Evolutionary conservation across 805 yeast species (phyloP).

Genomic region (Zygotorulaspora chibaensis): DNA sequence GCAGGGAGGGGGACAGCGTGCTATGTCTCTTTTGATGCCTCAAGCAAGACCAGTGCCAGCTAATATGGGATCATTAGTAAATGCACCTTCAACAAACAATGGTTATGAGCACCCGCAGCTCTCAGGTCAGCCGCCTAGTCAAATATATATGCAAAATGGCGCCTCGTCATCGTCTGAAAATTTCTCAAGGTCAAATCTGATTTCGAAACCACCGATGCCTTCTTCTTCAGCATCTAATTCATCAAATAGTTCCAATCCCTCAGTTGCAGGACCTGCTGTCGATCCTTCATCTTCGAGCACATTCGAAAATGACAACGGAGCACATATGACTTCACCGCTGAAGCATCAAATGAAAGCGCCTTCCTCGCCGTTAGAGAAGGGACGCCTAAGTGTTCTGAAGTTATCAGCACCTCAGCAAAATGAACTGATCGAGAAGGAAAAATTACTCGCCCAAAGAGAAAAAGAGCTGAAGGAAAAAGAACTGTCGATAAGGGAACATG

Average conservation of each 20-base stretch:
- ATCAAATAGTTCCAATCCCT: background rate
- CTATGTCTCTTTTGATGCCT: slow-evolving; percentile 30
- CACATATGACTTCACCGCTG: slow-evolving; percentile 11
- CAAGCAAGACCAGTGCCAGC: slow-evolving; percentile 16
- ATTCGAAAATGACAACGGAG: slow-evolving; percentile 1
- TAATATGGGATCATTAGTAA: slow-evolving; percentile 6
- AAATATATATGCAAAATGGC: background rate
- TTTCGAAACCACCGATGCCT: background rate
- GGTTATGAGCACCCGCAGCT: background rate
- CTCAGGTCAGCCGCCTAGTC: background rate
- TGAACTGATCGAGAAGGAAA: slow-evolving; percentile 17
- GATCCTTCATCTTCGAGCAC: background rate
- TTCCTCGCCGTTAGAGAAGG: slow-evolving; percentile 8
- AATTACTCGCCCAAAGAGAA: slow-evolving; percentile 11
- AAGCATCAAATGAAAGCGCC: slow-evolving; percentile 7
- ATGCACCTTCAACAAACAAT: slow-evolving; percentile 5
- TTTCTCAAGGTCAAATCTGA: background rate
- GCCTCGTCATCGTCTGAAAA: background rate
- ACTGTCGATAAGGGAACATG: slow-evolving; percentile 9
- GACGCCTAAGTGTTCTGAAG: slow-evolving; percentile 24
- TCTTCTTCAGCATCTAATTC: background rate
- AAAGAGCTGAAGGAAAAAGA: slow-evolving; percentile 12
- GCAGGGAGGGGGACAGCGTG: slow-evolving; percentile 21
- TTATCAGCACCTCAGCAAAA: slow-evolving; percentile 27
- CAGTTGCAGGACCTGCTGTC: background rate